A percentile compares a stretch with the other conserved stretches of the same genome.
phyloP scores from a whole-genome alignment of 192 early-diverging fungal genomes.

The Podila epicladia region DNA sequence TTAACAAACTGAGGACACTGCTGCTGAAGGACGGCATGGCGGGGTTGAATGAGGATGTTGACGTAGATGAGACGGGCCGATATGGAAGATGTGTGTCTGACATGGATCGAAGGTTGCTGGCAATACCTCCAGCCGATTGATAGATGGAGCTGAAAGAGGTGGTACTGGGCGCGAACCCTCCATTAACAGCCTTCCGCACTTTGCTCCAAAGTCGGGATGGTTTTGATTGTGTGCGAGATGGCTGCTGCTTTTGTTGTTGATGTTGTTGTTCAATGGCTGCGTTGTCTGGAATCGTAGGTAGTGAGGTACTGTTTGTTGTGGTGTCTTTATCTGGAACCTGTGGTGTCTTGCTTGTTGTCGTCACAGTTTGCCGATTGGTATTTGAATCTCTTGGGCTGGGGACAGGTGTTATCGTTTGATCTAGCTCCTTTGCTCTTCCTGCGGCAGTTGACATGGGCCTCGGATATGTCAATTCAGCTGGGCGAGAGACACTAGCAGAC shows the following conservation, averaged over 20 bases:
- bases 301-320: neutral
- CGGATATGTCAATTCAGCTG: neutral
- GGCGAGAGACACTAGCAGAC: neutral
- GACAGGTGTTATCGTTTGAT: neutral
- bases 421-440: neutral
- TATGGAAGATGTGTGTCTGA: constrained; percentile 28
- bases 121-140: constrained; percentile 11
- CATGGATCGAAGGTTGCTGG: constrained; percentile 5
- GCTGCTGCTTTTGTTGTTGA: neutral
- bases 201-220: constrained; percentile 29
- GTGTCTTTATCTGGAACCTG: neutral
- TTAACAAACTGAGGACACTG: constrained; percentile 38
- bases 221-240: neutral
- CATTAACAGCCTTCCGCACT: constrained; percentile 29
- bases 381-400: neutral
- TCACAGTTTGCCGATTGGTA: too few relatives aligned
- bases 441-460: neutral
- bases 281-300: neutral
- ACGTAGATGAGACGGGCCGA: constrained; percentile 14
- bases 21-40: constrained; percentile 46
- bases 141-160: constrained; percentile 21
- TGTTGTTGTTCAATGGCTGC: constrained; percentile 1
- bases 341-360: neutral
- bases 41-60: constrained; percentile 11
- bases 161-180: constrained; percentile 1